Conservation (phyloP, 352 stramenopile genomes). For the Phytopythium chamaehyphon region DNA sequence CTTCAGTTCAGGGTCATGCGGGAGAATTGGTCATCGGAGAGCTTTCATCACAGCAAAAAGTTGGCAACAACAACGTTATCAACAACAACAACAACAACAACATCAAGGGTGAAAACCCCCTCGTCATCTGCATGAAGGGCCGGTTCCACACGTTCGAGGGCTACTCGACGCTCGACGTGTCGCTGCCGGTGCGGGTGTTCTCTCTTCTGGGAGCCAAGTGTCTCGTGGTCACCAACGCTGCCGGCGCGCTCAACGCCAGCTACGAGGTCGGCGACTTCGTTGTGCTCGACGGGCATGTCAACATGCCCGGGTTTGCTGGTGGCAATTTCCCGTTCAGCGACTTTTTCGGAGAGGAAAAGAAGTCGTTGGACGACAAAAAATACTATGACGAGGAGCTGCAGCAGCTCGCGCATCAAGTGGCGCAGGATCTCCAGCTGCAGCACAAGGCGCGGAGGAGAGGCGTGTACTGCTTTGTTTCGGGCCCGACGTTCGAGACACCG, state of each 20-base stretch:
- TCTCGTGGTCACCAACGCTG: slow-evolving; percentile 97
- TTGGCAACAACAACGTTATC: no score
- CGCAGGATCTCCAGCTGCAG: slow-evolving; percentile 71
- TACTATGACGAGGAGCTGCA: slow-evolving; percentile 92
- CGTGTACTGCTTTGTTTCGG: slow-evolving; percentile 96
- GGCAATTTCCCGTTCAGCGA: slow-evolving; percentile 92
- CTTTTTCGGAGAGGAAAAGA: slow-evolving; percentile 89
- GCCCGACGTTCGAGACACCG: slow-evolving; percentile 95
- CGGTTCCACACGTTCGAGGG: slow-evolving; percentile 98
- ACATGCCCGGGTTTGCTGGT: slow-evolving; percentile 89
- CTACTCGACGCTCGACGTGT: slow-evolving; percentile 92
- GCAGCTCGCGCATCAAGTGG: slow-evolving; percentile 70
- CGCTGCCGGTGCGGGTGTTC: slow-evolving; percentile 94
- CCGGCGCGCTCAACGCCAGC: slow-evolving; percentile 91
- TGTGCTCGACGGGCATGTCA: slow-evolving; percentile 95
- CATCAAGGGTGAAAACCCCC: slow-evolving; percentile 26
- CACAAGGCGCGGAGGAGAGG: slow-evolving; percentile 82
- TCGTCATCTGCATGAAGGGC: slow-evolving; percentile 91
- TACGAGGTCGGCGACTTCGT: slow-evolving; percentile 97
- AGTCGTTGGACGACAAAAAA: slow-evolving; percentile 1
- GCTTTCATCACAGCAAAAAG: slow-evolving; percentile 17
- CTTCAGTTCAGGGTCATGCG: slow-evolving; percentile 91
- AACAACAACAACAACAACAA: no score
- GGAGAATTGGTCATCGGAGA: slow-evolving; percentile 93
- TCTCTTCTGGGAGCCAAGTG: slow-evolving; percentile 93